Evolutionary conservation across 2,329 filamentous ascomycete genomes (phyloP).

Genomic region (Talaromyces pinophilus): DNA sequence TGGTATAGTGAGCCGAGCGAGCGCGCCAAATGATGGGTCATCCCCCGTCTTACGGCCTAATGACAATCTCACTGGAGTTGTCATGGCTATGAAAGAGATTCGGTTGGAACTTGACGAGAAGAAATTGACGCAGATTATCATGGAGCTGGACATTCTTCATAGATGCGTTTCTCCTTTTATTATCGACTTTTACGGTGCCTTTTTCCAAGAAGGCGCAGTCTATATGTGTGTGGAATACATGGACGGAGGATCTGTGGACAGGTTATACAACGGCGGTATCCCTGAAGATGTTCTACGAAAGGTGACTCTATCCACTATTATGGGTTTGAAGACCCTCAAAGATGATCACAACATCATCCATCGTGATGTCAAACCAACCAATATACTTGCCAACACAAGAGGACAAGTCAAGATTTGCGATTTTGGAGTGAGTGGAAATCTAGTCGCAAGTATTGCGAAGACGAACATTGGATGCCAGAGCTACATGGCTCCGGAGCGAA

Average conservation of each 20-base stretch:
- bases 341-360: constrained; percentile 99
- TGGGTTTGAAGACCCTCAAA: constrained; percentile 89
- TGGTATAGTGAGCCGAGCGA: constrained; percentile 56
- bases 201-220: constrained; percentile 97
- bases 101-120: constrained; percentile 91
- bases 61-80: constrained; percentile 58
- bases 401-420: constrained; percentile 98
- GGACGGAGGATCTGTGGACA: constrained; percentile 97
- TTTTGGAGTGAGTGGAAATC: constrained; percentile 93
- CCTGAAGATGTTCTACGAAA: constrained; percentile 86
- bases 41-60: constrained; percentile 26
- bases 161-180: constrained; percentile 94
- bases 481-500: constrained; percentile 97
- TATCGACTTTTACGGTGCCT: constrained; percentile 97
- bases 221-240: constrained; percentile 99
- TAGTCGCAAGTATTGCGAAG: constrained; percentile 96
- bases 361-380: constrained; percentile 98
- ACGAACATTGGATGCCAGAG: constrained; percentile 99
- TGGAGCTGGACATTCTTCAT: constrained; percentile 94
- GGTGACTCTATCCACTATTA: constrained; percentile 84
- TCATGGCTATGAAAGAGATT: constrained; percentile 99
- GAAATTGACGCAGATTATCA: constrained; percentile 95
- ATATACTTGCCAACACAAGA: constrained; percentile 85
- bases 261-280: constrained; percentile 86
- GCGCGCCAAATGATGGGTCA: constrained; percentile 25